Conservation (phyloP, 176 grass and related monocot species). For the Ensete ventricosum region DNA sequence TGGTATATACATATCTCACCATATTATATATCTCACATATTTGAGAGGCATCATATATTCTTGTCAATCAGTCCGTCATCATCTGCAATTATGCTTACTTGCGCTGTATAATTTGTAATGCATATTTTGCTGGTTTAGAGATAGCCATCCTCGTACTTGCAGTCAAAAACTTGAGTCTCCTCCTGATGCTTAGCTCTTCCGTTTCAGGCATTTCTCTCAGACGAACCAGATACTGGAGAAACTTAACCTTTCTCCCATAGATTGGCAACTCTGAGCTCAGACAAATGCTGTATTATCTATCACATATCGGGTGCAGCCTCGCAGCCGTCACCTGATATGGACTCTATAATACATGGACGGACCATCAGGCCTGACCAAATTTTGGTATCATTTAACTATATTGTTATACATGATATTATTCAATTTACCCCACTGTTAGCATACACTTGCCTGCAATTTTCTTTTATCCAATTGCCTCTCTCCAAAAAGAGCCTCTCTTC, state of each 20-base stretch:
- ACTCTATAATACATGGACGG: not conserved
- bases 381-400: not conserved
- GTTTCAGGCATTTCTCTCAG: conserved; percentile 67
- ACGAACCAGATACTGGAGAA: conserved; percentile 74
- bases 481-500: too few species aligned
- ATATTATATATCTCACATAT: too few species aligned
- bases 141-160: not conserved
- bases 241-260: conserved; percentile 53
- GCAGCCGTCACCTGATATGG: not conserved
- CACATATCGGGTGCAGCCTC: not conserved
- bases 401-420: too few species aligned
- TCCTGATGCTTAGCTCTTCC: not conserved
- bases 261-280: conserved; percentile 64
- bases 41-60: too few species aligned
- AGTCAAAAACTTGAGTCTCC: not conserved
- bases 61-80: too few species aligned
- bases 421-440: too few species aligned
- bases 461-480: too few species aligned
- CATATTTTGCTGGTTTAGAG: not conserved
- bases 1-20: too few species aligned
- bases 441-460: too few species aligned
- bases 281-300: not conserved
- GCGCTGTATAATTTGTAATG: too few species aligned
- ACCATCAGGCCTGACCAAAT: not conserved
- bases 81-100: too few species aligned